phyloP scores from a whole-genome alignment of 2,329 filamentous ascomycete genomes.

The Neopestalotiopsis rosae region DNA sequence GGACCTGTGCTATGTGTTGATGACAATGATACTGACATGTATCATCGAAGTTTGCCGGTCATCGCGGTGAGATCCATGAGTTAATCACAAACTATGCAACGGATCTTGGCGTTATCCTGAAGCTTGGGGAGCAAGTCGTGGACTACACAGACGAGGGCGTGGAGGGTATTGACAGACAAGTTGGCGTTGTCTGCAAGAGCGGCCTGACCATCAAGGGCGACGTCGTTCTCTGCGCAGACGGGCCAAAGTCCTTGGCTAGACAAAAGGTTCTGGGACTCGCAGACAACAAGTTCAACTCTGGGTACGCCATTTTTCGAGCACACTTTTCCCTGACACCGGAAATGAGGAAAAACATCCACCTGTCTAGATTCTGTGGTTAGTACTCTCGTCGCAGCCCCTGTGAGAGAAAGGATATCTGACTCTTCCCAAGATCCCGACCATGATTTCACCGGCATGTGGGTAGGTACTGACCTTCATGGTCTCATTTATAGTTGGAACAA shows the following conservation, averaged over 20 bases:
- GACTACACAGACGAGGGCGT: conserved; percentile 53
- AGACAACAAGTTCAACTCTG: conserved; percentile 25
- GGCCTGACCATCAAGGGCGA: conserved; percentile 32
- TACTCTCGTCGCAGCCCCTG: not conserved
- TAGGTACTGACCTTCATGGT: conserved; percentile 11
- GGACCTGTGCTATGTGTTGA: not conserved
- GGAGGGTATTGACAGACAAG: conserved; percentile 29
- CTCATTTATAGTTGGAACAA: conserved; percentile 14
- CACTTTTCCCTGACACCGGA: conserved; percentile 28
- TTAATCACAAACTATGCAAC: conserved; percentile 55
- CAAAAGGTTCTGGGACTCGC: conserved; percentile 34
- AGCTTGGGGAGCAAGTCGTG: conserved; percentile 49
- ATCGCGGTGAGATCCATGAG: conserved; percentile 57
- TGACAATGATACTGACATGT: not conserved
- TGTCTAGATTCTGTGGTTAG: conserved; percentile 3
- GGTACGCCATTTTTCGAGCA: conserved; percentile 33
- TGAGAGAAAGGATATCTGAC: not conserved
- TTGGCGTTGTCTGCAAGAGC: conserved; percentile 4
- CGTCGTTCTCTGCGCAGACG: conserved; percentile 41
- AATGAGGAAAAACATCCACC: conserved; percentile 1
- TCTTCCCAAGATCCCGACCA: not conserved
- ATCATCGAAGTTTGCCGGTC: conserved; percentile 32
- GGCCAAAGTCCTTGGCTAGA: conserved; percentile 38
- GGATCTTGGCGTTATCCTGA: conserved; percentile 53
- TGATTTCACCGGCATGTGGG: conserved; percentile 15